These are phyloP conservation scores for Candida loeiensis DNA, from an alignment of 805 yeast genomes.

Conservation along the genomic window DNA sequence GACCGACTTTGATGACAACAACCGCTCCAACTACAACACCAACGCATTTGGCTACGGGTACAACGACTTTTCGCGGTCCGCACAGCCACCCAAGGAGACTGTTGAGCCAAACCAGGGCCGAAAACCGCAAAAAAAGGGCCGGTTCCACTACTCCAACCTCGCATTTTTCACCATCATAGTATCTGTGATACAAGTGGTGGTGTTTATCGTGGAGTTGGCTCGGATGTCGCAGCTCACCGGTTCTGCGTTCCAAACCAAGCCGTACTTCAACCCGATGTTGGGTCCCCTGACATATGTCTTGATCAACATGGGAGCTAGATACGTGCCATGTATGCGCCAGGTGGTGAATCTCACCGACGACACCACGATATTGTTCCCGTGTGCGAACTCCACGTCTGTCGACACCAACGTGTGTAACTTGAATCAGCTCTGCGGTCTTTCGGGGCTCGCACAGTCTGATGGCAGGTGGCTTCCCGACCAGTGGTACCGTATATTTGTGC, in stretches of 20 bases:
- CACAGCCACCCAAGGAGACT: not conserved
- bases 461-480: conserved; percentile 49
- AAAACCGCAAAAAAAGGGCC: conserved; percentile 20
- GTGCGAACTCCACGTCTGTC: conserved; percentile 60
- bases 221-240: conserved; percentile 59
- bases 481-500: conserved; percentile 68
- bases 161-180: conserved; percentile 42
- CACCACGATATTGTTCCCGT: conserved; percentile 50
- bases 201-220: conserved; percentile 60
- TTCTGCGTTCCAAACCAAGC: conserved; percentile 61
- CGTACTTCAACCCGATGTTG: conserved; percentile 73
- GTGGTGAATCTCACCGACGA: conserved; percentile 49
- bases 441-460: conserved; percentile 38
- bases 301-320: conserved; percentile 68
- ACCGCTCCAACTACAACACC: not conserved
- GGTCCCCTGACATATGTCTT: conserved; percentile 69
- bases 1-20: conserved; percentile 5
- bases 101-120: conserved; percentile 16
- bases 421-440: conserved; percentile 58
- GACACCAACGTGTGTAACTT: conserved; percentile 56
- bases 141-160: conserved; percentile 33
- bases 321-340: conserved; percentile 64
- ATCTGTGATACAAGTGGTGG: conserved; percentile 46
- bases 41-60: not conserved
- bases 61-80: not conserved